These are phyloP conservation scores for Puccinia novopanici DNA, from an alignment of 1,284 basidiomycete species.

Conservation along the genomic window DNA sequence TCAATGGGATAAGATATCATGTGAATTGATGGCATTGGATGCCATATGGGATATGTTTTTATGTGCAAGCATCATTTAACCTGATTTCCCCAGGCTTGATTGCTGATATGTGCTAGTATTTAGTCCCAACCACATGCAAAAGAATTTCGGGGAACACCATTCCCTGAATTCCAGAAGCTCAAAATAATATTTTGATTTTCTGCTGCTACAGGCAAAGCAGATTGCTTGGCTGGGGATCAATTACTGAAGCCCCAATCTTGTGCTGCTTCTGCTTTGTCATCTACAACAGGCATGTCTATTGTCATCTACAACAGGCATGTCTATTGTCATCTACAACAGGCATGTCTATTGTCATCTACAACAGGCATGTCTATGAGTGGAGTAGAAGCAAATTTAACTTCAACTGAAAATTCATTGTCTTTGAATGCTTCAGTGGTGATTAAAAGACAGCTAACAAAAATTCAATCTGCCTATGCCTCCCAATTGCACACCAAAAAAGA, in stretches of 20 bases:
- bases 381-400: too few relatives aligned
- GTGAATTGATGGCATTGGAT: neutral
- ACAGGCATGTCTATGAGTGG: too few relatives aligned
- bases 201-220: neutral
- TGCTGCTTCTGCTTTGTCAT: neutral
- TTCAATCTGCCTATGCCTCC: too few relatives aligned
- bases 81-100: neutral
- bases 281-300: too few relatives aligned
- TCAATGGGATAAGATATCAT: neutral
- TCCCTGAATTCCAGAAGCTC: neutral
- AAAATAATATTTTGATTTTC: neutral
- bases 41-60: neutral
- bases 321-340: too few relatives aligned
- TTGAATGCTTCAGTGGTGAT: neutral
- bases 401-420: neutral
- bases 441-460: too few relatives aligned
- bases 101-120: neutral
- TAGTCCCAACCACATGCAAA: neutral
- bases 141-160: too few relatives aligned
- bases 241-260: neutral
- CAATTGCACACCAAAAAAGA: too few relatives aligned
- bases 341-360: too few relatives aligned
- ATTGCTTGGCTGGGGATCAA: neutral
- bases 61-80: neutral
- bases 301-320: too few relatives aligned